Conservation (phyloP, 805 yeast genomes). For the Nakazawaea peltata region DNA sequence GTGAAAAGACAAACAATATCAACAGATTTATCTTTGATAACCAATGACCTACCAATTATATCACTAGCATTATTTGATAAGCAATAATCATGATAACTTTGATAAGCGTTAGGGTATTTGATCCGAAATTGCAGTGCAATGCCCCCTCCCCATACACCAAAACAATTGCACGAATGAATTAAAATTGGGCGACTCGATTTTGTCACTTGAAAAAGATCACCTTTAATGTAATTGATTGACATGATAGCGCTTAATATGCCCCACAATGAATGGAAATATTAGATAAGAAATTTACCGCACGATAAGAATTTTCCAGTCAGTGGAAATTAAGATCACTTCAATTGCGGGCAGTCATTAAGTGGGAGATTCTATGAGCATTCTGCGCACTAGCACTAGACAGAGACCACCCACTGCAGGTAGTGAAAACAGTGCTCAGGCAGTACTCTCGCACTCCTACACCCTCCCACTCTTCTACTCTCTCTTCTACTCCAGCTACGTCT, state of each 20-base stretch:
- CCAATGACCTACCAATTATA: constrained; percentile 48
- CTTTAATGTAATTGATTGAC: constrained; percentile 36
- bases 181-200: constrained; percentile 26
- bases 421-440: too few species aligned
- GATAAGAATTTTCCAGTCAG: too few species aligned
- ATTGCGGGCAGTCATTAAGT: too few species aligned
- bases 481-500: too few species aligned
- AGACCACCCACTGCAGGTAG: too few species aligned
- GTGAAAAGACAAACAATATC: constrained; percentile 69
- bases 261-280: neutral
- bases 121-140: constrained; percentile 53
- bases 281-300: neutral
- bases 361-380: too few species aligned
- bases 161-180: constrained; percentile 76
- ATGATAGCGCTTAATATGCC: neutral
- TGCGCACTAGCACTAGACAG: too few species aligned
- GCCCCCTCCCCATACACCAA: constrained; percentile 83
- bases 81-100: constrained; percentile 39
- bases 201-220: constrained; percentile 44
- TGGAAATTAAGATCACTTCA: too few species aligned
- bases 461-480: too few species aligned
- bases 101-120: constrained; percentile 50
- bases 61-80: constrained; percentile 14
- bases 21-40: constrained; percentile 22
- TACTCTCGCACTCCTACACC: too few species aligned